Conservation (phyloP, 345 rosid genomes). For the Erucastrum elatum region DNA sequence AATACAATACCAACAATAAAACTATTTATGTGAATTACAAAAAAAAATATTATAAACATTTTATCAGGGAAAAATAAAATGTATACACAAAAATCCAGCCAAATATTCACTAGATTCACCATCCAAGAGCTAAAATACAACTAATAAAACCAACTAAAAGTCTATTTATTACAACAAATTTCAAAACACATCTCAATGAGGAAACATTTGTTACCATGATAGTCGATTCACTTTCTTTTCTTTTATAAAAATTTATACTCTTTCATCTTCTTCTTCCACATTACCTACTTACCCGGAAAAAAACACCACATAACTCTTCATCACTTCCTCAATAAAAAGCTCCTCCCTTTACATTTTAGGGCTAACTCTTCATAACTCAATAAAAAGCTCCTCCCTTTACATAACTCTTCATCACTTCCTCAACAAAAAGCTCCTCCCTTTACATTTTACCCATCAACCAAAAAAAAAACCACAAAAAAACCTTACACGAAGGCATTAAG, state of each 20-base stretch:
- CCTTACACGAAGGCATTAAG: slow-evolving; percentile 30
- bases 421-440: slow-evolving; percentile 40
- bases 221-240: slow-evolving; percentile 10
- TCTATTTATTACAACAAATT: not conserved
- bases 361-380: too few species aligned
- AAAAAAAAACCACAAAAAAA: not conserved
- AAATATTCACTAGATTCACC: not conserved
- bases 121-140: not conserved
- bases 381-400: too few species aligned
- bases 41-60: not conserved
- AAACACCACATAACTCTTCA: slow-evolving; percentile 1
- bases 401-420: slow-evolving; percentile 17
- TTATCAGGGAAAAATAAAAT: not conserved
- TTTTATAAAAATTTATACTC: not conserved
- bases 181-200: slow-evolving; percentile 4
- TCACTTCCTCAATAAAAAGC: slow-evolving; percentile 41
- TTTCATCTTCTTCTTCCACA: slow-evolving; percentile 19
- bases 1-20: not conserved
- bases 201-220: slow-evolving; percentile 32
- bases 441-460: slow-evolving; percentile 10
- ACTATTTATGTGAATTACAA: not conserved
- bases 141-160: not conserved
- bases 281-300: slow-evolving; percentile 42
- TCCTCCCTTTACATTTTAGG: slow-evolving; percentile 15
- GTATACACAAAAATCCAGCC: not conserved